Evolutionary conservation across 768 basidiomycete species (phyloP).

Genomic region (Lactarius sanguifluus): DNA sequence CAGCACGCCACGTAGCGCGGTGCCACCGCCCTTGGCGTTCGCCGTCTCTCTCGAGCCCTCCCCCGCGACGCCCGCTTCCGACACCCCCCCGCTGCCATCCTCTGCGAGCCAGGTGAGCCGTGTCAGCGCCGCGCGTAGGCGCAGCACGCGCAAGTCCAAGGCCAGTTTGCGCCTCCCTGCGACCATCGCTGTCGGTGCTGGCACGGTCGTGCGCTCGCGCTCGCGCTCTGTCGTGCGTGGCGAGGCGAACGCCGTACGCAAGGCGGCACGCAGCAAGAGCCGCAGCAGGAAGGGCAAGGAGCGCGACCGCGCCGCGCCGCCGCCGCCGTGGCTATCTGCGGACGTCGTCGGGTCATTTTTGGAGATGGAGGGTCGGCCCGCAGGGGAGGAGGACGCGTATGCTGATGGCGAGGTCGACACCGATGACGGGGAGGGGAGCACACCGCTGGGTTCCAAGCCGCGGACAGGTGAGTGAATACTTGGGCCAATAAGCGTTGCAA

Average conservation of each 20-base stretch:
- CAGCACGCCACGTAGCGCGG: background rate
- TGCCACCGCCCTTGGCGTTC: slow-evolving; percentile 4
- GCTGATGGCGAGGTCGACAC: background rate
- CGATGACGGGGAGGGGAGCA: slow-evolving; percentile 4
- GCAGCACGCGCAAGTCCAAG: slow-evolving; percentile 63
- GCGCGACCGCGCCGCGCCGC: slow-evolving; percentile 2
- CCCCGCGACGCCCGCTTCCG: background rate
- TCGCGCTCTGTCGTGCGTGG: slow-evolving; percentile 2
- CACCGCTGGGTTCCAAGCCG: background rate
- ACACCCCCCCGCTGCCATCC: background rate
- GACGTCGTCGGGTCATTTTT: slow-evolving; percentile 21
- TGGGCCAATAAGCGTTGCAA: background rate
- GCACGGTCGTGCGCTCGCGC: background rate
- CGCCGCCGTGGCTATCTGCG: slow-evolving; percentile 3
- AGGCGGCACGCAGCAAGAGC: slow-evolving; percentile 10
- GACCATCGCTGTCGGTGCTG: background rate
- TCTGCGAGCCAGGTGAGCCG: slow-evolving; percentile 40
- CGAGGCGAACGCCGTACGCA: slow-evolving; percentile 2
- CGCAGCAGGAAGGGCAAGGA: slow-evolving; percentile 23
- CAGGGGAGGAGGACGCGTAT: slow-evolving; percentile 16
- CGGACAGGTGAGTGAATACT: slow-evolving; percentile 6
- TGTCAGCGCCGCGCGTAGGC: slow-evolving; percentile 62
- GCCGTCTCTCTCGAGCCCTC: background rate
- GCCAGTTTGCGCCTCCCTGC: slow-evolving; percentile 62
- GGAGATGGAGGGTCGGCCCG: slow-evolving; percentile 25